Evolutionary conservation across 1,284 basidiomycete species (phyloP).

Genomic region (Anthracocystis walkeri): DNA sequence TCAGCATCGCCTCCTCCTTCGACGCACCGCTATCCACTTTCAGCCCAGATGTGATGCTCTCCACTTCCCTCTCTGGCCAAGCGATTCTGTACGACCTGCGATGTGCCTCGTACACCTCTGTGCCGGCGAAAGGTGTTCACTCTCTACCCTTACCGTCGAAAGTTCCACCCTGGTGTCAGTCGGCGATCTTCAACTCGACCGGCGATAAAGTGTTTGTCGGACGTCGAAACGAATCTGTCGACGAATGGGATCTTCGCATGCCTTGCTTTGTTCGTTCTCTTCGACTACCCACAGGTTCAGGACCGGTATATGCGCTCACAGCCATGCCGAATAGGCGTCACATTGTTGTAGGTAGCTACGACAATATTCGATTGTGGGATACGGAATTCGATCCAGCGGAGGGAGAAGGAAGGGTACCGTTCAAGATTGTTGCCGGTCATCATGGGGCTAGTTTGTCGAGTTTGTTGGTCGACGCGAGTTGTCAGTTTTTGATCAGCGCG

Average conservation of each 20-base stretch:
- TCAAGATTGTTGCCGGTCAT: conserved; percentile 96
- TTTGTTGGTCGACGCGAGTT: conserved; percentile 87
- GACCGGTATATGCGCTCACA: conserved; percentile 88
- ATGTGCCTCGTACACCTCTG: conserved; percentile 73
- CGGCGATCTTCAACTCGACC: conserved; percentile 80
- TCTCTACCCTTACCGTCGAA: conserved; percentile 86
- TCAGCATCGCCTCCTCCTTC: conserved; percentile 56
- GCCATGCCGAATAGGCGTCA: conserved; percentile 90
- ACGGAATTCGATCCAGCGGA: conserved; percentile 76
- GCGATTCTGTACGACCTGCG: conserved; percentile 91
- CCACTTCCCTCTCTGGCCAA: conserved; percentile 90
- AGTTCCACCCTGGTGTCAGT: conserved; percentile 92
- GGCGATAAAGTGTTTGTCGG: conserved; percentile 91
- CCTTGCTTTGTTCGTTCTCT: conserved; percentile 78
- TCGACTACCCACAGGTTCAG: conserved; percentile 87
- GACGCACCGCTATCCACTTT: conserved; percentile 71
- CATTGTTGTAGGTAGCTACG: conserved; percentile 88
- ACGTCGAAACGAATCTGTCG: conserved; percentile 87
- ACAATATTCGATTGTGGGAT: conserved; percentile 95
- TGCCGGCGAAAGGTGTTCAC: conserved; percentile 76
- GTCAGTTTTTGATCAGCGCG: conserved; percentile 86
- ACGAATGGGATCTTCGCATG: conserved; percentile 86
- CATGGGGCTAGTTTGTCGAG: conserved; percentile 92
- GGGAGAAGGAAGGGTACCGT: conserved; percentile 73
- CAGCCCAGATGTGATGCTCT: conserved; percentile 87